phyloP scores from a whole-genome alignment of 805 yeast genomes.

The Lipomyces spencermartinsiae region DNA sequence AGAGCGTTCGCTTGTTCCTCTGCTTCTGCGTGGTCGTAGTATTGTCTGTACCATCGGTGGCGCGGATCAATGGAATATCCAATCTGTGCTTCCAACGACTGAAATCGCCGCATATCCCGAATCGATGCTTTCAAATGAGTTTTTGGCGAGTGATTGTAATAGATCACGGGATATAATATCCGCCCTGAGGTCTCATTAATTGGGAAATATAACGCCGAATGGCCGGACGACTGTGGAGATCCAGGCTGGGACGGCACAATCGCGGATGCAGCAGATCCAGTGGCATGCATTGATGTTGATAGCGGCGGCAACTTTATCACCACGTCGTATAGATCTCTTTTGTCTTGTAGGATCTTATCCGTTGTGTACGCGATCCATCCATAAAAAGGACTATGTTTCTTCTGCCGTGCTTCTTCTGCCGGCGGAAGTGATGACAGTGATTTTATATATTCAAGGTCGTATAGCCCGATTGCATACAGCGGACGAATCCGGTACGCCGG shows the following conservation, averaged over 20 bases:
- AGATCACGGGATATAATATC: constrained; percentile 28
- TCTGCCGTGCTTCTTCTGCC: constrained; percentile 32
- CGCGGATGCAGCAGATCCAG: constrained; percentile 23
- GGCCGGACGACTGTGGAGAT: constrained; percentile 26
- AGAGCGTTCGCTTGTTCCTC: constrained; percentile 10
- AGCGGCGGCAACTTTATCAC: constrained; percentile 31
- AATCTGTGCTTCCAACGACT: constrained; percentile 33
- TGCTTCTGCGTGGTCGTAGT: constrained; percentile 11
- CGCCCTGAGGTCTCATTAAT: constrained; percentile 12
- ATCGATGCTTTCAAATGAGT: constrained; percentile 25
- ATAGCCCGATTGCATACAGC: constrained; percentile 30
- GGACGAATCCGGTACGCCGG: constrained; percentile 34
- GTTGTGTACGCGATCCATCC: constrained; percentile 38
- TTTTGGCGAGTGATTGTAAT: constrained; percentile 14
- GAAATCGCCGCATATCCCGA: constrained; percentile 37
- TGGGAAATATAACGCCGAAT: constrained; percentile 19
- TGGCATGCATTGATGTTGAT: constrained; percentile 28
- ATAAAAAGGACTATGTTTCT: constrained; percentile 23
- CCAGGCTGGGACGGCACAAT: constrained; percentile 19
- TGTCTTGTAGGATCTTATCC: constrained; percentile 31
- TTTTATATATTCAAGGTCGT: constrained; percentile 30
- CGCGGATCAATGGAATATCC: constrained; percentile 37
- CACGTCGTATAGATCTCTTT: constrained; percentile 28
- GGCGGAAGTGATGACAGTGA: constrained; percentile 28
- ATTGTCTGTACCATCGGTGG: constrained; percentile 32